Conservation (phyloP, 2,329 filamentous ascomycete species). For the Escovopsis weberi region DNA sequence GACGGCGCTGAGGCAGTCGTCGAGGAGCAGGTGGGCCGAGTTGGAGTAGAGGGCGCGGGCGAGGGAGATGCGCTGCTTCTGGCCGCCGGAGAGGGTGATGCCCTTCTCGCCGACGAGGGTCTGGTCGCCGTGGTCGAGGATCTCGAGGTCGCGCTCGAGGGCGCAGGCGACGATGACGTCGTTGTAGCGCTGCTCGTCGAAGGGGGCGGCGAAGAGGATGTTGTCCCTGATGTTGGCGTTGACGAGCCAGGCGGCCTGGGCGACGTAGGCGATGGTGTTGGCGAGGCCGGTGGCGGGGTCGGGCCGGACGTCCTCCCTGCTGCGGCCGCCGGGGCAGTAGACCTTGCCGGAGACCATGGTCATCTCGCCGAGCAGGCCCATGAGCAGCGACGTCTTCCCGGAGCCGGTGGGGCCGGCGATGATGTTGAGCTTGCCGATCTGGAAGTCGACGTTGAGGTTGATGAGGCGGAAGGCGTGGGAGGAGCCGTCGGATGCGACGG, state of each 20-base stretch:
- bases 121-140: slow-evolving; percentile 82
- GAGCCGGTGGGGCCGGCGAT: slow-evolving; percentile 87
- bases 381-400: slow-evolving; percentile 88
- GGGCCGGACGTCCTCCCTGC: slow-evolving; percentile 68
- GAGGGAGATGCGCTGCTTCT: slow-evolving; percentile 93
- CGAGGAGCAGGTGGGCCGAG: slow-evolving; percentile 76
- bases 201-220: slow-evolving; percentile 75
- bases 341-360: slow-evolving; percentile 67
- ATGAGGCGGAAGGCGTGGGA: slow-evolving; percentile 71
- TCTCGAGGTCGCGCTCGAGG: slow-evolving; percentile 78
- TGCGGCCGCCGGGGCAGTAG: slow-evolving; percentile 70
- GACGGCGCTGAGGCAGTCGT: slow-evolving; percentile 91
- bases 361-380: slow-evolving; percentile 96
- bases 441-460: slow-evolving; percentile 70
- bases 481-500: slow-evolving; percentile 41
- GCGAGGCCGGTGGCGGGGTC: slow-evolving; percentile 76
- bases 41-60: slow-evolving; percentile 96
- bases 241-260: slow-evolving; percentile 91
- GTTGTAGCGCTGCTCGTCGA: slow-evolving; percentile 69
- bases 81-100: slow-evolving; percentile 88
- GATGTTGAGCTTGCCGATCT: slow-evolving; percentile 76
- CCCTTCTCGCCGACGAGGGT: slow-evolving; percentile 95
- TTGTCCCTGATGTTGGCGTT: slow-evolving; percentile 95
- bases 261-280: slow-evolving; percentile 90
- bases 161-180: slow-evolving; percentile 85